Conservation (phyloP, 805 yeast genomes). For the Wickerhamomyces ciferrii region DNA sequence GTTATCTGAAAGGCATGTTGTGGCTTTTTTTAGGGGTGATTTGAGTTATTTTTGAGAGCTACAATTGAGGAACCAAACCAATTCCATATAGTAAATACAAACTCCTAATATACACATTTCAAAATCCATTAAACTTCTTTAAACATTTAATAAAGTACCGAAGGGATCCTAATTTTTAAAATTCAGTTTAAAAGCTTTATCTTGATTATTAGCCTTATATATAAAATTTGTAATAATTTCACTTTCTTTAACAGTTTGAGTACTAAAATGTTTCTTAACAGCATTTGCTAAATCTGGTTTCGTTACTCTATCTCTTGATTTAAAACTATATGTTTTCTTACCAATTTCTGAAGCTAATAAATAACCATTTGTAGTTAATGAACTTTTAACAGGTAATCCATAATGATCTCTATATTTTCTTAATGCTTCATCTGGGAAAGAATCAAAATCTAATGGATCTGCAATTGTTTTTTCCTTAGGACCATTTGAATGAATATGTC, state of each 20-base stretch:
- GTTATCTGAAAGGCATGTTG: no score
- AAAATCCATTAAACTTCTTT: no score
- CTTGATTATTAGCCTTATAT: constrained; percentile 76
- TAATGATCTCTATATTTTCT: constrained; percentile 65
- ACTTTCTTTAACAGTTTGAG: constrained; percentile 62
- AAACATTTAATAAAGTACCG: no score
- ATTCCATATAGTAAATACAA: no score
- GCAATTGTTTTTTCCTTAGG: constrained; percentile 48
- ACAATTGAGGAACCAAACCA: no score
- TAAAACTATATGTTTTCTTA: constrained; percentile 49
- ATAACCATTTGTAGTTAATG: constrained; percentile 65
- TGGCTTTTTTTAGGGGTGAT: no score
- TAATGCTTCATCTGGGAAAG: constrained; percentile 56
- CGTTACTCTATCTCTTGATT: constrained; percentile 38
- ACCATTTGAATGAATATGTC: constrained; percentile 70
- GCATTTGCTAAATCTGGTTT: constrained; percentile 56
- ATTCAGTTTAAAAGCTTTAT: constrained; percentile 36
- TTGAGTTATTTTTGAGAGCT: no score
- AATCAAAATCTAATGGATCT: constrained; percentile 66
- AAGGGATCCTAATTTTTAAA: constrained; percentile 17
- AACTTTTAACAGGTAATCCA: constrained; percentile 49
- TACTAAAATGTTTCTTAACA: constrained; percentile 64
- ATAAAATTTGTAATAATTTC: constrained; percentile 86
- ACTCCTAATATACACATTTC: no score
- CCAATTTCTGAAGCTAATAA: constrained; percentile 71